Evolutionary conservation across 1,139 yeast genomes (phyloP).

Genomic region (Geotrichum phurueaensis): DNA sequence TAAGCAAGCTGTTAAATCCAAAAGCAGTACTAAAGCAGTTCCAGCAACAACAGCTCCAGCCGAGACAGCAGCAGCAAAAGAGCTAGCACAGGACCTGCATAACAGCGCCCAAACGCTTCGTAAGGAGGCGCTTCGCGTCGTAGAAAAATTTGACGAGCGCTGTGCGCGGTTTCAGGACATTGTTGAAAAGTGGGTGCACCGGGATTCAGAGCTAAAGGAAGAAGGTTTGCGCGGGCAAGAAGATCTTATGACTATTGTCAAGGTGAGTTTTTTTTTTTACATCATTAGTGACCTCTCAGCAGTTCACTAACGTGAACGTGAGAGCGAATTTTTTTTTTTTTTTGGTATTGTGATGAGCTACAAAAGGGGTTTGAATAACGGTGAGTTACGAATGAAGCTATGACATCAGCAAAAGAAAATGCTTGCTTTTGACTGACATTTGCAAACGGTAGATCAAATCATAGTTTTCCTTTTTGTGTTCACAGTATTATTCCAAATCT

Average conservation of each 20-base stretch:
- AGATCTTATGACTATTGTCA: not conserved
- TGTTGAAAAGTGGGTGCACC: not conserved
- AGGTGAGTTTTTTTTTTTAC: not conserved
- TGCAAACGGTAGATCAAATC: not conserved
- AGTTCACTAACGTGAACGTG: not conserved
- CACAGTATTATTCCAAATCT: not conserved
- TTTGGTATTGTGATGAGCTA: not conserved
- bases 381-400: not conserved
- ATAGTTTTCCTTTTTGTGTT: not conserved
- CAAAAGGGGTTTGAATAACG: not conserved
- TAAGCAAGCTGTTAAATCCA: not conserved
- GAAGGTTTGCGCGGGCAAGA: not conserved
- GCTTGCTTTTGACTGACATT: not conserved
- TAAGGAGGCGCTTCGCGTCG: not conserved
- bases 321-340: not conserved
- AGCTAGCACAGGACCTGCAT: not conserved
- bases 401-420: not conserved
- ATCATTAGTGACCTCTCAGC: not conserved
- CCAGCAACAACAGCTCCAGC: not conserved
- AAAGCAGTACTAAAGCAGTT: not conserved
- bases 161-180: not conserved
- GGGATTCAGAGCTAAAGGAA: not conserved
- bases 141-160: not conserved
- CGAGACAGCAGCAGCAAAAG: not conserved
- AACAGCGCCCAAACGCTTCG: not conserved